Conservation (phyloP, 495 filamentous ascomycete species). For the Podospora pseudopauciseta region DNA sequence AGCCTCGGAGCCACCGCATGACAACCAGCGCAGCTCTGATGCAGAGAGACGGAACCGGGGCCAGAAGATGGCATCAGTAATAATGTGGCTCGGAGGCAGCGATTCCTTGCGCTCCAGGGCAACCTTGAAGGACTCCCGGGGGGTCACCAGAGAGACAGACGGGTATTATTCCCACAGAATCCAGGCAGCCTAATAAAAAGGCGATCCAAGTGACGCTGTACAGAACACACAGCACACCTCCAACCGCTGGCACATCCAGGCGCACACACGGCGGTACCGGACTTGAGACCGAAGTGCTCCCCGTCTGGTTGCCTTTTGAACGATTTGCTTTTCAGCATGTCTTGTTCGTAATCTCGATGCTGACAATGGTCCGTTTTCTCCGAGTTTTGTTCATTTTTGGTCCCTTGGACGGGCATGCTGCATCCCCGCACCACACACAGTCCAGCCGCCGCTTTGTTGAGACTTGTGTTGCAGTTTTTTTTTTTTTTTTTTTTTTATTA, state of each 20-base stretch:
- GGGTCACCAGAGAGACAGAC: too few species aligned
- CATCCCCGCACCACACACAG: neutral
- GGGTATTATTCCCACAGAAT: neutral
- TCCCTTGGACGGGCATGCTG: neutral
- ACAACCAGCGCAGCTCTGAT: slow-evolving; percentile 4
- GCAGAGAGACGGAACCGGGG: slow-evolving; percentile 9
- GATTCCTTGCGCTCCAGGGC: too few species aligned
- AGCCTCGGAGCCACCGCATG: slow-evolving; percentile 7
- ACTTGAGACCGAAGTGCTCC: neutral
- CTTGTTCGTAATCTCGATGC: neutral
- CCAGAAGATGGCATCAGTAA: neutral
- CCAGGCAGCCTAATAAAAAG: neutral
- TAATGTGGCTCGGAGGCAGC: neutral
- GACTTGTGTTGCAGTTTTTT: neutral
- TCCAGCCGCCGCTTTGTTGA: neutral
- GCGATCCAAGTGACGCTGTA: neutral
- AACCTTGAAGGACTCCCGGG: too few species aligned
- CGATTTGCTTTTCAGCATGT: neutral
- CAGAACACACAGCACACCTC: neutral
- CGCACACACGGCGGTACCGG: slow-evolving; percentile 3
- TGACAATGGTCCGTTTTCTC: neutral
- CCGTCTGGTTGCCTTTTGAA: neutral
- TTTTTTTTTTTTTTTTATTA: too few species aligned
- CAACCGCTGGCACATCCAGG: neutral
- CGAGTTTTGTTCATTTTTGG: neutral